phyloP scores from a whole-genome alignment of 2,329 filamentous ascomycete species.

The Alternaria triticimaculans region DNA sequence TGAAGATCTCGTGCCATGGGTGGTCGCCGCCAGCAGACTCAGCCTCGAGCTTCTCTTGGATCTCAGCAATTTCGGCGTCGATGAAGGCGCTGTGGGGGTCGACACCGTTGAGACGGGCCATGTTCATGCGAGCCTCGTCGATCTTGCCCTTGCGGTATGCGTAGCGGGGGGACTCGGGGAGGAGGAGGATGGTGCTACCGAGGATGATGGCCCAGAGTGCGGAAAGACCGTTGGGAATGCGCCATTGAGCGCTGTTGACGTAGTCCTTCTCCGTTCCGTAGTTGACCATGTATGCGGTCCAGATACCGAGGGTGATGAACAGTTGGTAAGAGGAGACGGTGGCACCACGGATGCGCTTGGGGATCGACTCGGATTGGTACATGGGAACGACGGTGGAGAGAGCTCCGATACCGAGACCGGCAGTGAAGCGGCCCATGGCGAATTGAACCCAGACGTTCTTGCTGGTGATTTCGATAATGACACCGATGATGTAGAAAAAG shows the following conservation, averaged over 20 bases:
- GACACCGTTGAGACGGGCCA: conserved; percentile 63
- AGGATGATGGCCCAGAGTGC: conserved; percentile 64
- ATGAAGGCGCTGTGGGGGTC: conserved; percentile 62
- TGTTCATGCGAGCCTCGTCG: conserved; percentile 59
- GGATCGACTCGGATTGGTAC: conserved; percentile 72
- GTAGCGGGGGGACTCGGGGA: conserved; percentile 65
- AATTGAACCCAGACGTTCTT: conserved; percentile 67
- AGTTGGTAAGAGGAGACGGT: conserved; percentile 71
- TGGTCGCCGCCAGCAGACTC: conserved; percentile 52
- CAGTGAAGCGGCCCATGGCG: conserved; percentile 67
- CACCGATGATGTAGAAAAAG: conserved; percentile 69
- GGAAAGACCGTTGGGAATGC: conserved; percentile 67
- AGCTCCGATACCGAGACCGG: conserved; percentile 69
- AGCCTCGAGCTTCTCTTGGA: conserved; percentile 62
- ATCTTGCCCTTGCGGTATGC: conserved; percentile 62
- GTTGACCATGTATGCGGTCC: conserved; percentile 60
- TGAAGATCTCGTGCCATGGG: conserved; percentile 65
- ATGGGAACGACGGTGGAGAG: conserved; percentile 65
- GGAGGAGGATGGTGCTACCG: conserved; percentile 60
- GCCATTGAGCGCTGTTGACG: conserved; percentile 63
- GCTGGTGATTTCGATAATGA: conserved; percentile 70
- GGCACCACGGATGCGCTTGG: conserved; percentile 68
- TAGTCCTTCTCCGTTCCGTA: conserved; percentile 63
- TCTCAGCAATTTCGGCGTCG: conserved; percentile 61
- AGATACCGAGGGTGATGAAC: conserved; percentile 73